phyloP scores from a whole-genome alignment of 768 basidiomycete genomes.

The Lactarius sanguifluus region DNA sequence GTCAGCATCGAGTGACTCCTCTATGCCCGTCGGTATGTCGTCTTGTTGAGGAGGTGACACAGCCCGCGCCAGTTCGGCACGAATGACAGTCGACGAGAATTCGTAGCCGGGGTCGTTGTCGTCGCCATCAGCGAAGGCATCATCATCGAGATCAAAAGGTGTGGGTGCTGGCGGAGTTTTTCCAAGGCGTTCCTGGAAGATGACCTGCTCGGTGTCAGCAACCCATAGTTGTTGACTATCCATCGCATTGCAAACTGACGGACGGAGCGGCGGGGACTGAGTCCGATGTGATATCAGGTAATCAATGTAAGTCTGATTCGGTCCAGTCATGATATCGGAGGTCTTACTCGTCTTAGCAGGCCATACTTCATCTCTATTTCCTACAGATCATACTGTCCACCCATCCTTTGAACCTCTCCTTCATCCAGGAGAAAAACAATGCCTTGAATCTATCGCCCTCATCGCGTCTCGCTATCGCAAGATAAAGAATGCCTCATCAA shows the following conservation, averaged over 20 bases:
- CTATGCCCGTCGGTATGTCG: slow-evolving; percentile 33
- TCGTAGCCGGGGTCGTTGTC: slow-evolving; percentile 49
- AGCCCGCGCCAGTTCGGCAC: slow-evolving; percentile 58
- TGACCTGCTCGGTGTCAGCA: slow-evolving; percentile 1
- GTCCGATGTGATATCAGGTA: neutral
- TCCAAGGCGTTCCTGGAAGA: slow-evolving; percentile 3
- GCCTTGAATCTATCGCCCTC: slow-evolving; percentile 73
- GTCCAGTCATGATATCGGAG: slow-evolving; percentile 77
- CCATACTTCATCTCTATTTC: slow-evolving; percentile 83
- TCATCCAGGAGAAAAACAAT: slow-evolving; percentile 87
- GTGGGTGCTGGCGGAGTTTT: slow-evolving; percentile 2
- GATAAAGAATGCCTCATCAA: slow-evolving; percentile 57
- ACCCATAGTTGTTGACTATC: slow-evolving; percentile 10
- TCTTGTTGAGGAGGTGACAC: slow-evolving; percentile 40
- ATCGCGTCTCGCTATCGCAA: slow-evolving; percentile 75
- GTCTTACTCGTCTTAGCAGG: slow-evolving; percentile 84
- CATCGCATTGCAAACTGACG: slow-evolving; percentile 14
- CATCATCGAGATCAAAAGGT: slow-evolving; percentile 51
- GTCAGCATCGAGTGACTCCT: slow-evolving; percentile 54
- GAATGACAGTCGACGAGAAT: slow-evolving; percentile 61
- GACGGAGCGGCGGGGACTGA: neutral
- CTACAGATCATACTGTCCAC: slow-evolving; percentile 54
- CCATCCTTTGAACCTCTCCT: slow-evolving; percentile 69
- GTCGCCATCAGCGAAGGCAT: slow-evolving; percentile 64
- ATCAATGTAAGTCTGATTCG: neutral